These are phyloP conservation scores for Combretum micranthum DNA, from an alignment of 345 rosid species.

Conservation along the genomic window DNA sequence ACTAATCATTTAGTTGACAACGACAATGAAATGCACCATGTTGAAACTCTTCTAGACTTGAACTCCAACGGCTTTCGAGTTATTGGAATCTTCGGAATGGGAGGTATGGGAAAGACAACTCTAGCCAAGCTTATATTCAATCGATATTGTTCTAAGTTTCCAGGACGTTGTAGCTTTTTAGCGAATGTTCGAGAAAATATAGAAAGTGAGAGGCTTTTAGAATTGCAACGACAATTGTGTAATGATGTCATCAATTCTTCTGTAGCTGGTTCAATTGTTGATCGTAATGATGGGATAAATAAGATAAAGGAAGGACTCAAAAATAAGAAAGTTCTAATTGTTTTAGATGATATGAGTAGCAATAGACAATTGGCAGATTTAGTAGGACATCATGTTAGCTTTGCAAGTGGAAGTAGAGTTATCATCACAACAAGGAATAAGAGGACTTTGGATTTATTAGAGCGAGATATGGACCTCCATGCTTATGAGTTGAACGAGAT, in stretches of 20 bases:
- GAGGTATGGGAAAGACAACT: constrained; percentile 6
- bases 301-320: background rate
- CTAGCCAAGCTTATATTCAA: constrained; percentile 4
- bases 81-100: constrained; percentile 1
- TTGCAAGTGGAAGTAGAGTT: background rate
- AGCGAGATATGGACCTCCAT: background rate
- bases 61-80: background rate
- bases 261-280: background rate
- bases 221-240: background rate
- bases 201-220: background rate
- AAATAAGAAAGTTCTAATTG: background rate
- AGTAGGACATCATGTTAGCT: background rate
- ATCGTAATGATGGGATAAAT: background rate
- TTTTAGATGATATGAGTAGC: background rate
- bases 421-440: constrained; percentile 1
- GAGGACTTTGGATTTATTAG: background rate
- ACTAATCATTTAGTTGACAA: constrained; percentile 2
- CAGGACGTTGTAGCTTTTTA: background rate
- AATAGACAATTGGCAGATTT: background rate
- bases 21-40: background rate
- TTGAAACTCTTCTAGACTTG: background rate
- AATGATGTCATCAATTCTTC: rapidly evolving
- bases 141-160: background rate
- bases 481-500: background rate
- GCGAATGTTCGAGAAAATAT: background rate